Conservation (phyloP, 2,329 filamentous ascomycete genomes). For the Aspergillus texensis region DNA sequence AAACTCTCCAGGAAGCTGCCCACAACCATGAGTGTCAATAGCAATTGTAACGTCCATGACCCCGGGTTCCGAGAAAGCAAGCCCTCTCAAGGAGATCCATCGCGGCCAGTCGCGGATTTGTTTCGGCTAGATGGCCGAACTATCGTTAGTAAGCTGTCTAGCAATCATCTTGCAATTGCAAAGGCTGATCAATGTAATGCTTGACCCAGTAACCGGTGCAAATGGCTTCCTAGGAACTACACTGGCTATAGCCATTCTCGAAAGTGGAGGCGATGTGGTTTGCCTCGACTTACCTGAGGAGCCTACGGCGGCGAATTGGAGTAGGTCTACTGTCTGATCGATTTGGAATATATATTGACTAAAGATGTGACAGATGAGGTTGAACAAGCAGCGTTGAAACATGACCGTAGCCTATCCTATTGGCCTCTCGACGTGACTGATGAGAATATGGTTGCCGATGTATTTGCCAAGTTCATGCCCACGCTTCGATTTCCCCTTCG, state of each 20-base stretch:
- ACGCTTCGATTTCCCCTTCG: slow-evolving; percentile 28
- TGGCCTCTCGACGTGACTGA: slow-evolving; percentile 26
- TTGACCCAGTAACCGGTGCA: slow-evolving; percentile 25
- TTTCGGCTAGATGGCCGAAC: slow-evolving; percentile 2
- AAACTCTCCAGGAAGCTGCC: neutral
- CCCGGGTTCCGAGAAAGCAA: neutral
- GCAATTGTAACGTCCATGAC: neutral
- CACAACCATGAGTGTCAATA: neutral
- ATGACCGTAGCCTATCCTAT: slow-evolving; percentile 19
- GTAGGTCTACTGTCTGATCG: neutral
- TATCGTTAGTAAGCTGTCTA: neutral
- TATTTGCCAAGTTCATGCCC: slow-evolving; percentile 24
- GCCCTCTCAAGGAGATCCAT: neutral
- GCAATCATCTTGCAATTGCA: neutral
- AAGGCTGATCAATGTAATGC: neutral
- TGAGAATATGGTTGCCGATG: slow-evolving; percentile 14
- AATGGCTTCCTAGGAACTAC: slow-evolving; percentile 26
- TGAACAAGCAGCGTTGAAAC: slow-evolving; percentile 8
- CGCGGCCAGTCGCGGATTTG: neutral
- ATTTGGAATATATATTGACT: too few relatives aligned
- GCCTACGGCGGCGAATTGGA: slow-evolving; percentile 14
- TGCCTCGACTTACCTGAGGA: slow-evolving; percentile 30
- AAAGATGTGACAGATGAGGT: slow-evolving; percentile 10
- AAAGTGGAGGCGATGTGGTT: slow-evolving; percentile 38
- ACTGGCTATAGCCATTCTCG: slow-evolving; percentile 27